Evolutionary conservation across 179 eudicot species (phyloP), one percentile per base, ranked within the genome.

Genomic region (Spinacia oleracea): DNA sequence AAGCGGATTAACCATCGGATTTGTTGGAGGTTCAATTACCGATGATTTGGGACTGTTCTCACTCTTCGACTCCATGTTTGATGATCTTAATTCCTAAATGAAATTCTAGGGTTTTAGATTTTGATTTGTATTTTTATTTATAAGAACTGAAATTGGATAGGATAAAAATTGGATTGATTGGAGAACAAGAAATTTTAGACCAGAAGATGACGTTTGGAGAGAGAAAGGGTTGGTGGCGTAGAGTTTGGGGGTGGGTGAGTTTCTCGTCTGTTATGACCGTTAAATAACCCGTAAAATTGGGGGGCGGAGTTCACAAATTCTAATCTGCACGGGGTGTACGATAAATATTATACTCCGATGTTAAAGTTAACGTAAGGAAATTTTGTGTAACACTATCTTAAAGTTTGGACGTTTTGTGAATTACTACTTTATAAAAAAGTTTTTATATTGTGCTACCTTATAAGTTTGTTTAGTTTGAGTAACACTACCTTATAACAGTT

Each of bases 1-100:
- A 5, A 94, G 80, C 71, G 98, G 98, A 35, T 97, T 89, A 72
- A 93, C 98, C 98, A 94, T 93, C 0, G 97, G 98, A 87, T 94
- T 94, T 55, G 97, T 94, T 21, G 98, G 98, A 0, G 85, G 81
- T 23, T 23, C 78, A 62, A 89, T 82, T 9, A 18, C 78, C 25
- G 81, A 75, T 20, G 81, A 77, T 25, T 27, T 51, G 46, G 58
- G 77, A n/a, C 91, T 90, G 67, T 87, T 88, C 42, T 81, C 83
- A 43, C 7, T 72, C 73, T 55, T 77, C 63, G 32, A 75, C 86
- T 83, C 89, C 89, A 85, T 88, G 64, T 18, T 40, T 25, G 10
- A n/a, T 12, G 56, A 12, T 25, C 46, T 23, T 62, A 1, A 64
- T 59, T 59, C 14, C 27, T 9, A 67, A 38, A 1, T 34, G 48